Evolutionary conservation across 2,329 filamentous ascomycete species (phyloP), one percentile per base, ranked within the genome.

Genomic region (Alternaria postmessia): DNA sequence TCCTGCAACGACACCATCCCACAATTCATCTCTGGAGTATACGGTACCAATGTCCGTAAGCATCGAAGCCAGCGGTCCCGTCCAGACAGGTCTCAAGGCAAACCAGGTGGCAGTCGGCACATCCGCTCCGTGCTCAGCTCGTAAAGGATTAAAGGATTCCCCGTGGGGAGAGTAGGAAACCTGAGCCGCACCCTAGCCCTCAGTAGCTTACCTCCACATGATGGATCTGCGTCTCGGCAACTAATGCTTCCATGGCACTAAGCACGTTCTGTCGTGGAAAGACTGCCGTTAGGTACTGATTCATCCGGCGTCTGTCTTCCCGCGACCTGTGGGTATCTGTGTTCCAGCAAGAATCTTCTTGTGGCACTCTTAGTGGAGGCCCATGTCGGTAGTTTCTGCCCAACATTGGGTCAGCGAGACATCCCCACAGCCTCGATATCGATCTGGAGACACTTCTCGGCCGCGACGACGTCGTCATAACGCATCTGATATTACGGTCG

Each of bases 241-340:
- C 54, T 59, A 34, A 32, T 34, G 51, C 54, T 64, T 66, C 64
- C 65, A 66, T 66, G 55, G 46, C 64, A 65, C 65, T 68, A 68
- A 53, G 34, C 56, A 62, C 54, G 54, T 39, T 57, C 55, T 54
- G 51, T 42, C 34, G 44, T 38, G 56, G n/a, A 20, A 44, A 39
- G 44, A 62, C 28, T 51, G 52, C 56, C 53, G 61, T 42, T 36
- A 38, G 42, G 47, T 57, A 63, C 51, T 51, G 53, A 54, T 57
- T 62, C 59, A 61, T 55, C 46, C 64, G 62, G 62, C 54, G 44
- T 52, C 14, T 38, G n/a, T 53, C 34, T 20, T 61, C 39, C 55
- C 62, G 48, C 43, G 30, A 46, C 53, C 26, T 54, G 53, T 51
- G 58, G 60, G 56, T 54, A 51, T 34, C 48, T 34, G 41, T 61